Percentiles rank a stretch among this genome's conserved stretches.
These are phyloP conservation scores for Climacium dendroides DNA, from an alignment of 225 moss, liverwort and hornwort genomes.

Conservation along the genomic window DNA sequence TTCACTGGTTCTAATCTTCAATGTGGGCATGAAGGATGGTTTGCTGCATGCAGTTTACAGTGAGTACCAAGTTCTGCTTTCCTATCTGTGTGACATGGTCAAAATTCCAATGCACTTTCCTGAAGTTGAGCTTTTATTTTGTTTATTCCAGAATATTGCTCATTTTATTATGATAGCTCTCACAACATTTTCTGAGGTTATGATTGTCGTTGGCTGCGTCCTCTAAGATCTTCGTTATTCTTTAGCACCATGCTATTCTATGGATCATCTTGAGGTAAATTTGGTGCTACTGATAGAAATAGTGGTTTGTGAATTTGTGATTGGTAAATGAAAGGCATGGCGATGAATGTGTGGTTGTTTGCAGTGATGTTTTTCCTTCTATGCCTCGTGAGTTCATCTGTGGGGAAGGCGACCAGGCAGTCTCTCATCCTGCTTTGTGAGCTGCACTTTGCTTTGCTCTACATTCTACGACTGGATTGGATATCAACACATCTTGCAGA, in stretches of 20 bases:
- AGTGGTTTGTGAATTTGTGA: background rate
- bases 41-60: constrained; percentile 88
- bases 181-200: background rate
- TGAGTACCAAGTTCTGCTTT: constrained; percentile 18
- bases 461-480: constrained; percentile 75
- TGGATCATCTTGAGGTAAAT: background rate
- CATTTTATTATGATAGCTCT: background rate
- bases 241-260: background rate
- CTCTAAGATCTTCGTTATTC: background rate
- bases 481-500: constrained; percentile 48
- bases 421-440: constrained; percentile 84
- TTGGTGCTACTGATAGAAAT: background rate
- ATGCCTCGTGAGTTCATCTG: constrained; percentile 63
- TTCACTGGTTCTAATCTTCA: constrained; percentile 70
- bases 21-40: constrained; percentile 85
- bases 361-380: constrained; percentile 86
- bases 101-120: background rate
- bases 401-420: constrained; percentile 57
- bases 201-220: background rate
- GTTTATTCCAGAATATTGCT: background rate
- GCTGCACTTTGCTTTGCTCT: constrained; percentile 82
- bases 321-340: background rate
- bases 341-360: background rate
- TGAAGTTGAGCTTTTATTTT: background rate
- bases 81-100: background rate